Percentiles rank a stretch among this genome's conserved stretches.
phyloP scores from a whole-genome alignment of 768 basidiomycete genomes.

The Nevesoporus exiguus region DNA sequence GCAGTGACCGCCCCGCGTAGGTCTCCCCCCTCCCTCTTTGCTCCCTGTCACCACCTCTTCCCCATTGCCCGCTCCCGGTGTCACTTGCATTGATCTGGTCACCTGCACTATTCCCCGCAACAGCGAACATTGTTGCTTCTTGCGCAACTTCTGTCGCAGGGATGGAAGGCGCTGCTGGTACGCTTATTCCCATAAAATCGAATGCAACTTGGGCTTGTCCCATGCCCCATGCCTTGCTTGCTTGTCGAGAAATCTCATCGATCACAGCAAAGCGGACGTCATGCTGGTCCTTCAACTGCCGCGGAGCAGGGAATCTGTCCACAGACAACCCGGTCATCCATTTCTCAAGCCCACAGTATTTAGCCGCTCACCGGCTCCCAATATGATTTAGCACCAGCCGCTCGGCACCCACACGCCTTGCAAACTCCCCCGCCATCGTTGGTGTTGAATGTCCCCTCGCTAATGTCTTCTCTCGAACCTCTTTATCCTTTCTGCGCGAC shows the following conservation, averaged over 20 bases:
- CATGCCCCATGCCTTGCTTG: constrained; percentile 55
- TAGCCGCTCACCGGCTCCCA: constrained; percentile 50
- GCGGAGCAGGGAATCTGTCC: constrained; percentile 53
- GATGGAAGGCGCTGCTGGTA: constrained; percentile 27
- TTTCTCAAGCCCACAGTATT: background rate
- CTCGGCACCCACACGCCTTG: constrained; percentile 55
- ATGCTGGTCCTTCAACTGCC: constrained; percentile 28
- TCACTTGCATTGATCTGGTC: background rate
- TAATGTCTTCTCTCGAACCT: constrained; percentile 48
- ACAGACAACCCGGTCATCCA: background rate
- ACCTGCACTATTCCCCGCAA: background rate
- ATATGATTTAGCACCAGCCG: constrained; percentile 76
- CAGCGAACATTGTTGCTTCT: background rate
- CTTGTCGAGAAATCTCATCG: constrained; percentile 59
- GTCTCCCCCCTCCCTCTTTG: constrained; percentile 1
- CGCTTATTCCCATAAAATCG: constrained; percentile 50
- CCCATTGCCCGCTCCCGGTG: background rate
- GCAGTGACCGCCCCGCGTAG: background rate
- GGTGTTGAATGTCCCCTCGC: constrained; percentile 77
- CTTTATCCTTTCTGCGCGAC: constrained; percentile 40
- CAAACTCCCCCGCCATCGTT: constrained; percentile 74
- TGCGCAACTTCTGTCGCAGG: background rate
- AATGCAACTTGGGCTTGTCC: constrained; percentile 50
- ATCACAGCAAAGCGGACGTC: constrained; percentile 44
- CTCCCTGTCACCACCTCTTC: no score